Base-by-base conservation (phyloP, 2,329 filamentous ascomycete species). In the Berkeleyomyces basicola region DNA sequence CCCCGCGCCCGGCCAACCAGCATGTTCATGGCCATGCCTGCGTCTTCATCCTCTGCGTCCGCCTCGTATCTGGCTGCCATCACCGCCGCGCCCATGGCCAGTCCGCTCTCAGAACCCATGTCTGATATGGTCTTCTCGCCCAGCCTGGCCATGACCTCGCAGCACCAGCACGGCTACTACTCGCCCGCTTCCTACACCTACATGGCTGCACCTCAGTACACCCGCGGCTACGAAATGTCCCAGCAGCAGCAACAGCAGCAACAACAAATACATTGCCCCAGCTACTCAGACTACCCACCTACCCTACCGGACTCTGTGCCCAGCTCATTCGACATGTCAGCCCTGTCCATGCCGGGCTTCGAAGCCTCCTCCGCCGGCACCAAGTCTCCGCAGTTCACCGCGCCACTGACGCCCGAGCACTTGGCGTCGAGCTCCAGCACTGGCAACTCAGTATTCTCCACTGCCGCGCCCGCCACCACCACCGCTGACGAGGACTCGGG, bases 401-500 rank as follows among this genome's bases (percentile, higher is more conserved):
- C 60, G 23, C 60, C 60, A 5, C 14, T 61, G 40, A 61, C 60
- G 5, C 60, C 60, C 14, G 60, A 55, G 49, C 60, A 61, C 58
- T 31, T 59, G 44, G 44, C 31, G 5, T 36, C 43, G n/a, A 31
- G 44, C 23, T 23, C 23, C 23, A 23, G 23, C 23, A 23, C 23
- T 23, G 23, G 1, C 2, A 23, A 23, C 23, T 23, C 23, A 23
- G 23, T 23, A 23, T 23, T 23, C 23, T 14, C 36, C 36, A n/a
- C 43, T 4, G 23, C 43, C 14, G 33, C 47, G 7, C 7, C 51
- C 9, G 10, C 55, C 23, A 14, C 14, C 61, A 11, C 23, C 31
- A 7, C 59, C 40, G 77, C 82, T 46, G 76, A 81, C 58, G 82
- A 82, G 37, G 82, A 82, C 55, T 76, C 80, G 11, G 85, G 83